phyloP scores from a whole-genome alignment of 352 stramenopile species.

The Phytopythium delawarense region DNA sequence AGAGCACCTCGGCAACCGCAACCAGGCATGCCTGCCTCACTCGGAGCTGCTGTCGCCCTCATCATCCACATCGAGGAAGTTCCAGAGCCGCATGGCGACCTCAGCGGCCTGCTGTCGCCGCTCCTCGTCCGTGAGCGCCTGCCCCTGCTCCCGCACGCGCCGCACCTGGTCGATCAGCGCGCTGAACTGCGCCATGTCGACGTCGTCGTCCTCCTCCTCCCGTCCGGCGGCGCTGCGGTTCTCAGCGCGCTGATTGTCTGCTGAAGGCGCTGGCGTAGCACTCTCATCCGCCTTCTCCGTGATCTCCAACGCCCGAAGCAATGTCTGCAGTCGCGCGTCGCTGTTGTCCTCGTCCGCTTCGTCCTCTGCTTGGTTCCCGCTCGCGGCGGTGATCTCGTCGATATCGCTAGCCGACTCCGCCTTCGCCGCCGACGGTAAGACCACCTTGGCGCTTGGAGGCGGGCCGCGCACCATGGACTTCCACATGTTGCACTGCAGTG shows the following conservation, averaged over 20 bases:
- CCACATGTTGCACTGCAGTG: conserved; percentile 80
- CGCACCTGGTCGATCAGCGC: conserved; percentile 60
- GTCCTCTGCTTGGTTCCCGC: conserved; percentile 8
- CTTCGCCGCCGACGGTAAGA: background rate
- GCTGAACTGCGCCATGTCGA: conserved; percentile 60
- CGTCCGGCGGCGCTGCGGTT: background rate
- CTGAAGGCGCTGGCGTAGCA: background rate
- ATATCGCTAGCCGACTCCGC: background rate
- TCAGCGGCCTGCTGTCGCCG: conserved; percentile 61
- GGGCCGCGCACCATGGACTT: conserved; percentile 57
- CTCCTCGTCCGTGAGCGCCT: conserved; percentile 52
- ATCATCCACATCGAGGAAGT: conserved; percentile 46
- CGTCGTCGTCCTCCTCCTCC: conserved; percentile 28
- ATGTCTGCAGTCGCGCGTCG: conserved; percentile 25
- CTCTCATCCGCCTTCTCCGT: conserved; percentile 12
- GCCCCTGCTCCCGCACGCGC: conserved; percentile 51
- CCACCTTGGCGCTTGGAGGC: conserved; percentile 2
- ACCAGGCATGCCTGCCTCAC: conserved; percentile 2
- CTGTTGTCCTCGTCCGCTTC: conserved; percentile 23
- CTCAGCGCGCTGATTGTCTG: background rate
- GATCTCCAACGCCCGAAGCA: conserved; percentile 47
- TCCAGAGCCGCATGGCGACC: conserved; percentile 78
- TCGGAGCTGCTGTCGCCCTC: conserved; percentile 25
- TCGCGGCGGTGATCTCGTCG: conserved; percentile 4
- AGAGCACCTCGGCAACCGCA: background rate